Evolutionary conservation across 2,329 filamentous ascomycete genomes (phyloP).

Genomic region (Ophiostoma piceae): DNA sequence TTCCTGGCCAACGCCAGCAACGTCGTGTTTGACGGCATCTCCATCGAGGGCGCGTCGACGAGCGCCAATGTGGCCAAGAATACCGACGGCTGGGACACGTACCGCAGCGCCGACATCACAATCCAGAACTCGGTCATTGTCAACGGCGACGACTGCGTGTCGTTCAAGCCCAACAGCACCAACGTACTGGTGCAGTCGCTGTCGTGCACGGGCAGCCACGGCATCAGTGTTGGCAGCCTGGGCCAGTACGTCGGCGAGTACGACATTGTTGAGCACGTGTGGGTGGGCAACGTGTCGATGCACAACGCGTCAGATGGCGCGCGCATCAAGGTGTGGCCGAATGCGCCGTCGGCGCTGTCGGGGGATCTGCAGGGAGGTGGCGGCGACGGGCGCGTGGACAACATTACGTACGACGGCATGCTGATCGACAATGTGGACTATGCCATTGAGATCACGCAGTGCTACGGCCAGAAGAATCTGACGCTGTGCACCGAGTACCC

Average conservation of each 20-base stretch:
- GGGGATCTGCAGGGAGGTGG: conserved; percentile 55
- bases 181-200: conserved; percentile 56
- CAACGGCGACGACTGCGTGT: conserved; percentile 62
- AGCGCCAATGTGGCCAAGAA: conserved; percentile 56
- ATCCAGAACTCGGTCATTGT: conserved; percentile 60
- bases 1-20: conserved; percentile 57
- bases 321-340: conserved; percentile 56
- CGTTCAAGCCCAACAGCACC: conserved; percentile 59
- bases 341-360: conserved; percentile 31
- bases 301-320: conserved; percentile 44
- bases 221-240: conserved; percentile 56
- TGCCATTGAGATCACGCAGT: conserved; percentile 50
- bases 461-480: conserved; percentile 49
- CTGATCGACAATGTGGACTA: conserved; percentile 56
- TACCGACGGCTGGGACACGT: conserved; percentile 59
- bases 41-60: conserved; percentile 51
- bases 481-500: conserved; percentile 57
- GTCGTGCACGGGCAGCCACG: conserved; percentile 57
- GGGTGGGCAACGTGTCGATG: conserved; percentile 43
- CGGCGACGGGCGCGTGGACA: conserved; percentile 54
- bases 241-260: conserved; percentile 54
- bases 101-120: conserved; percentile 54
- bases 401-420: conserved; percentile 57
- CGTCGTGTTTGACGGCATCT: conserved; percentile 57
- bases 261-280: conserved; percentile 56